A percentile compares a stretch with the other conserved stretches of the same genome.
phyloP scores from a whole-genome alignment of 2,329 filamentous ascomycete species.

The Pyricularia pennisetigena region DNA sequence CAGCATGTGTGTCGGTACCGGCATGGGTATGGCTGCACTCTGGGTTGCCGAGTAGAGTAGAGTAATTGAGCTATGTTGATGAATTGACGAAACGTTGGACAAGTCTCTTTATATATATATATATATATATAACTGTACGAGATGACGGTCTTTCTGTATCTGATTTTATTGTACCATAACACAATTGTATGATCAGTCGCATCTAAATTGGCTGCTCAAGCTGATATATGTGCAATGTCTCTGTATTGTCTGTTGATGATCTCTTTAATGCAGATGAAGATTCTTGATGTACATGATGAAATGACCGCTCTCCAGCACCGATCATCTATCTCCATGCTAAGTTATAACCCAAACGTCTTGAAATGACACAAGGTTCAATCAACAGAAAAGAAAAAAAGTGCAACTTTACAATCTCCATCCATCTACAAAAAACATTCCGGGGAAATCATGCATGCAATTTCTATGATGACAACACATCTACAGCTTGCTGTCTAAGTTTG shows the following conservation, averaged over 20 bases:
- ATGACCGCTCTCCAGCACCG: too few species aligned
- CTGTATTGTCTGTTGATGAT: background rate
- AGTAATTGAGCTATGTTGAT: background rate
- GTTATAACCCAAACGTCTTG: too few species aligned
- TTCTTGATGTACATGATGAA: too few species aligned
- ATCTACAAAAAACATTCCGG: background rate
- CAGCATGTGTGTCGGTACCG: constrained; percentile 93
- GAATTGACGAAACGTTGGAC: background rate
- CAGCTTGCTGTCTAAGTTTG: constrained; percentile 49
- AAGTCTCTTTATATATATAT: background rate
- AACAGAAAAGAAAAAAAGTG: background rate
- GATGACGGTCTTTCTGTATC: background rate
- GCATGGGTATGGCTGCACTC: constrained; percentile 95
- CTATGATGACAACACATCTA: constrained; percentile 18
- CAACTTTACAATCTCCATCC: background rate
- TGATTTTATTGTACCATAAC: background rate
- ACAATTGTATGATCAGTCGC: background rate
- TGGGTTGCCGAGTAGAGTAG: constrained; percentile 77
- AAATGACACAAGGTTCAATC: too few species aligned
- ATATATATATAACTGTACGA: background rate
- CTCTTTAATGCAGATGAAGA: background rate
- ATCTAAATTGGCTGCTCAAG: background rate
- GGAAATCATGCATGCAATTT: background rate
- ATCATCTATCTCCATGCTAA: too few species aligned
- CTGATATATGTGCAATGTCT: background rate